phyloP scores from a whole-genome alignment of 148 eudicot species.

The Rhododendron simsii region DNA sequence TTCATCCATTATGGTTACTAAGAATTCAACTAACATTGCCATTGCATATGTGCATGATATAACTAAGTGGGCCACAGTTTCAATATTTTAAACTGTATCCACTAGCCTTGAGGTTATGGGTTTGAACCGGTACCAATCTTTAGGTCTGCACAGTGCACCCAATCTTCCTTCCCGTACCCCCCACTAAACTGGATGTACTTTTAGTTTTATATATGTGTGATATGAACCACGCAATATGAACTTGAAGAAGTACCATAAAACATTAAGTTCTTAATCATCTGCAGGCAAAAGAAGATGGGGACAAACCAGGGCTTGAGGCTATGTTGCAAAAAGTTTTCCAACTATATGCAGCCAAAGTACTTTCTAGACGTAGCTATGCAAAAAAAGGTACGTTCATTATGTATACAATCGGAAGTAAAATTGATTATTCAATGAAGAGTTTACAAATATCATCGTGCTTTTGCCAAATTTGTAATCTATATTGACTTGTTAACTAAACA shows the following conservation, averaged over 20 bases:
- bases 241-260: background rate
- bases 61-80: background rate
- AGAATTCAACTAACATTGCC: too few relatives aligned
- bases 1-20: background rate
- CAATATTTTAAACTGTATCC: background rate
- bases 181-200: background rate
- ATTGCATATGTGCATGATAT: background rate
- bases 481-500: background rate
- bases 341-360: conserved; percentile 78
- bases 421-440: background rate
- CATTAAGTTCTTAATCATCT: background rate
- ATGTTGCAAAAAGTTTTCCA: conserved; percentile 96
- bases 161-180: background rate
- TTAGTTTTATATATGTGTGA: background rate
- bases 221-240: background rate
- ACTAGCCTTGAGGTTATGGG: background rate
- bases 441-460: background rate
- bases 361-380: conserved; percentile 96
- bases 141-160: background rate
- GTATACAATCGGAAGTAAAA: background rate
- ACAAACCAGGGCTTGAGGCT: conserved; percentile 96
- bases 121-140: background rate
- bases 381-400: conserved; percentile 57
- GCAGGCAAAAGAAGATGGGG: conserved; percentile 88
- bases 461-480: background rate